Evolutionary conservation across 2,329 filamentous ascomycete species (phyloP), one percentile per base, ranked within the genome.

Genomic region (Juglanconis juglandina): DNA sequence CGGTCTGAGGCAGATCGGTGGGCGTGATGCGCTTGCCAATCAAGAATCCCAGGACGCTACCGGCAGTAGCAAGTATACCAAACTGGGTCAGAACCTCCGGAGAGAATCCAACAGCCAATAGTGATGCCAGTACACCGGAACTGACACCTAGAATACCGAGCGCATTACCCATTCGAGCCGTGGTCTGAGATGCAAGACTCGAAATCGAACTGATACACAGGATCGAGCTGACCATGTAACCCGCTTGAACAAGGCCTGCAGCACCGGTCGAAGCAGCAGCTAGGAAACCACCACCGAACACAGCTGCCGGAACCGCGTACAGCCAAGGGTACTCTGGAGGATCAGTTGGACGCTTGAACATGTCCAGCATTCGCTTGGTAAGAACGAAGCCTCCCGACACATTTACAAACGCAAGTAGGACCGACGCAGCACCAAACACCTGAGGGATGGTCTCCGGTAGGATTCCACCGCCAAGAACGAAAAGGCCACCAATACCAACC

Each of bases 331-430:
- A 96, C 71, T 96, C 92, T 0, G 89, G 87, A 37, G 92, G 92
- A 66, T 96, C 92, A 4, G 91, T 95, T 33, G 91, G 88, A 80
- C 90, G 84, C 70, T 89, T 90, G 71, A 94, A 94, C 90, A 94
- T 94, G 72, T 96, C 92, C 48, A 96, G 79, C 92, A 96, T 96
- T 64, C 92, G 84, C 76, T 96, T 96, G 3, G 92, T 96, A 62
- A 96, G 91, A 48, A 96, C 89, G 63, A 96, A 96, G 0, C 92
- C 92, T 60, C 92, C 92, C 0, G 90, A 88, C 3, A 96, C 87
- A 66, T 96, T 96, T 64, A 96, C 90, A 70, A 95, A 96, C 0
- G 92, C 92, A 24, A 96, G 77, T 5, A 95, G 78, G 1, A 96
- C 92, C 1, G 91, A 96, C 1, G 86, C 75, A 2, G 92, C 90